These are phyloP conservation scores for Vinca major DNA, from an alignment of 305 asterid genomes.

Conservation along the genomic window DNA sequence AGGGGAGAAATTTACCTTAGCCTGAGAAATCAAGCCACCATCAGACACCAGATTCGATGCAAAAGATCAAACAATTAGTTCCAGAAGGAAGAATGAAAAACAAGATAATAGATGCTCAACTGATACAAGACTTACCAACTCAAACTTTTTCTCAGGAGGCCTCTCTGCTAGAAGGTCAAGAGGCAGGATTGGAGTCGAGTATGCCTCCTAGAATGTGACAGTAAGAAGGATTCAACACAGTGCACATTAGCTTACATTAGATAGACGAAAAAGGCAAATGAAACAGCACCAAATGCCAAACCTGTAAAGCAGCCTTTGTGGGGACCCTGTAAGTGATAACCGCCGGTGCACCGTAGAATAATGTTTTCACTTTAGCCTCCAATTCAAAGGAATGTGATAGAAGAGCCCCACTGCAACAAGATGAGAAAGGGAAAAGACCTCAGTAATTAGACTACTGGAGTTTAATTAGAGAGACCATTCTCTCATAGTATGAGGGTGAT, in stretches of 20 bases:
- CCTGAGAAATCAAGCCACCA: slow-evolving; percentile 47
- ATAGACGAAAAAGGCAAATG: slow-evolving; percentile 9
- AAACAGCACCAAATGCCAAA: slow-evolving; percentile 18
- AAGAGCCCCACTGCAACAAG: slow-evolving; percentile 46
- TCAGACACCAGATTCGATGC: slow-evolving; percentile 24
- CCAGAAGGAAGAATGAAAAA: slow-evolving; percentile 14
- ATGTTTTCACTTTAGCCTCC: slow-evolving; percentile 67
- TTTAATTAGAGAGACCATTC: neutral
- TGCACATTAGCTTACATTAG: slow-evolving; percentile 5
- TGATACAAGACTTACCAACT: slow-evolving; percentile 50
- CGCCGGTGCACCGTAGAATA: slow-evolving; percentile 69
- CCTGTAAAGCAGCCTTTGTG: slow-evolving; percentile 78
- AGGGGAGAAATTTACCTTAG: slow-evolving; percentile 54
- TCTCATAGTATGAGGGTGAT: neutral
- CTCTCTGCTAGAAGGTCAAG: slow-evolving; percentile 79
- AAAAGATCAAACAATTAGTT: slow-evolving; percentile 12
- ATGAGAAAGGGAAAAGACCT: neutral
- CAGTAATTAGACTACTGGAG: neutral
- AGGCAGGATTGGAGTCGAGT: slow-evolving; percentile 77
- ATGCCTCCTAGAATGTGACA: slow-evolving; percentile 47
- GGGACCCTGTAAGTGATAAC: slow-evolving; percentile 78
- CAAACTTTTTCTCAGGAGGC: slow-evolving; percentile 71
- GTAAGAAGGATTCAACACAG: neutral
- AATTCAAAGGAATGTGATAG: slow-evolving; percentile 76
- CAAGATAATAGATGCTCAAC: slow-evolving; percentile 10